Base-by-base conservation (phyloP, 225 moss, liverwort and hornwort genomes). In the Pseudoscleropodium purum region DNA sequence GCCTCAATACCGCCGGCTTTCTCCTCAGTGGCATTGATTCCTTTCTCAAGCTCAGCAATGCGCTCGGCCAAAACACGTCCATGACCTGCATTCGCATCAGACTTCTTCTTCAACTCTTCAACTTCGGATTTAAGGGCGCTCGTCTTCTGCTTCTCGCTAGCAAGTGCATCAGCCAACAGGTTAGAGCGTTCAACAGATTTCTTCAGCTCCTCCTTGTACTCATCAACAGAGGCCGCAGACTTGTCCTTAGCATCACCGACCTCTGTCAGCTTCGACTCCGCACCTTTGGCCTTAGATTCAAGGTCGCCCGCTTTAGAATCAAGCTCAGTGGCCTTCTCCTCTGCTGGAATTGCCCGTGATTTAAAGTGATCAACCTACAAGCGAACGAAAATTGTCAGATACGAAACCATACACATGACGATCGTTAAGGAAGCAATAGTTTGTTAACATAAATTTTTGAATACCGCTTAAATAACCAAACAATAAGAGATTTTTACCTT, bases 271-370 rank as follows among this genome's bases (percentile, higher is more conserved):
- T 92, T 69, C 61, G 92, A 91, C 67, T 94, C 88, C 23, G 82
- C n/a, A 12, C 83, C 73, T 75, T 52, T 36, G 10, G 84, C 85
- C 63, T 90, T 91, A 1, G 92, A 90, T 33, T 92, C 78, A 15
- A 93, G 86, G 0, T 95, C 92, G 1, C 70, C 56, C 13, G 81
- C 56, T 51, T 64, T 82, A 18, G 87, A 85, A 6, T 78, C 87
- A 18, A 97, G 90, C 62, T 86, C 87, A 43, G 95, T 88, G 7
- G 85, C 93, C 52, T 85, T 93, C 84, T 95, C 24, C 85, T 97
- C 97, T 37, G 97, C 94, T 43, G 94, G 94, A 76, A 94, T 91
- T 77, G 94, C 92, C 54, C 94, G 92, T 47, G 94, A 92, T 84
- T 96, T 92, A 56, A 94, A 97, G 39, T 94, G 92, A 1, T 94